Percentiles rank a stretch among this genome's conserved stretches.
Evolutionary conservation across 139 green algal species (phyloP).

Genomic region (Chlorella sp.): DNA sequence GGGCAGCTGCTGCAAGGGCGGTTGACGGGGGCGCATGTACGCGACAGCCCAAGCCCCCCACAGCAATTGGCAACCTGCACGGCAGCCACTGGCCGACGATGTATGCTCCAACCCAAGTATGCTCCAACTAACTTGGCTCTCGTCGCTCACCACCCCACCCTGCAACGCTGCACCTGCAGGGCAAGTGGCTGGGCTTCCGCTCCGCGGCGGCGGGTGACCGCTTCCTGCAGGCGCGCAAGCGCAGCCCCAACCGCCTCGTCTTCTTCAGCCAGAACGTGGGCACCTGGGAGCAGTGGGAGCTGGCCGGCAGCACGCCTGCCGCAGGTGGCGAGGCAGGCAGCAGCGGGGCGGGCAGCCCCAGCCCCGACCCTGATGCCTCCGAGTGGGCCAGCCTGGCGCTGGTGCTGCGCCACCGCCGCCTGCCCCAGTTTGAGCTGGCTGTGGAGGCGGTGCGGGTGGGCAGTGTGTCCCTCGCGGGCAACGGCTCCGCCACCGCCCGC

Average conservation of each 20-base stretch:
- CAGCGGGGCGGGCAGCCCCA: not conserved
- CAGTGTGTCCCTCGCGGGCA: conserved; percentile 13
- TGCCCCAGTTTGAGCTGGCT: conserved; percentile 56
- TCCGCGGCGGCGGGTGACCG: conserved; percentile 55
- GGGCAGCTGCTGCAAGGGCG: not conserved
- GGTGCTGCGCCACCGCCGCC: conserved; percentile 54
- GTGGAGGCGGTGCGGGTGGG: conserved; percentile 64
- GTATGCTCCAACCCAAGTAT: not conserved
- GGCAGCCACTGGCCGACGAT: not conserved
- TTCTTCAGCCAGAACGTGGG: conserved; percentile 78
- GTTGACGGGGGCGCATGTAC: no score
- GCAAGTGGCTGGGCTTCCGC: conserved; percentile 69
- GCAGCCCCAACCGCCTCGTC: conserved; percentile 59
- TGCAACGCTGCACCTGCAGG: conserved; percentile 32
- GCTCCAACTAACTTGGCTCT: not conserved
- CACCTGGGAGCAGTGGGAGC: conserved; percentile 81
- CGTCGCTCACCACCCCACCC: not conserved
- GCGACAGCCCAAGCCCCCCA: no score
- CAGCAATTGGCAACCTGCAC: no score
- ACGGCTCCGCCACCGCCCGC: conserved; percentile 24
- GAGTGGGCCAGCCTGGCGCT: conserved; percentile 52
- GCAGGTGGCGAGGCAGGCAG: not conserved
- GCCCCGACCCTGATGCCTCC: not conserved
- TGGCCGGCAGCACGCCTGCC: conserved; percentile 9
- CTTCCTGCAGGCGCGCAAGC: conserved; percentile 74